These are phyloP conservation scores for Pseudogymnoascus sp. DNA, from an alignment of 2,329 filamentous ascomycete species.

Conservation along the genomic window DNA sequence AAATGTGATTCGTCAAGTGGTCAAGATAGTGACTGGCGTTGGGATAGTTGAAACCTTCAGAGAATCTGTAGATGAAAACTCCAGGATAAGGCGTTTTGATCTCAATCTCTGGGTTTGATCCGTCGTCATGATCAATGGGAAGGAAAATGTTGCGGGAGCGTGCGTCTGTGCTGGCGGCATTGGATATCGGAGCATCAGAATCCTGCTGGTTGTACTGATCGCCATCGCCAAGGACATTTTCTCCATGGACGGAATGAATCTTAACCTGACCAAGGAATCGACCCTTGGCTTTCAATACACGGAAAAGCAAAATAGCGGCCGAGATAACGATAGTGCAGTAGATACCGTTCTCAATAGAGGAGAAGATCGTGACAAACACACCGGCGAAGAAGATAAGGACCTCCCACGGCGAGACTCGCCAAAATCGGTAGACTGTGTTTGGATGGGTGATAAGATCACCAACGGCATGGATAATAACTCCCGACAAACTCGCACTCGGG, in stretches of 20 bases:
- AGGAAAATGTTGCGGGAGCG: conserved; percentile 71
- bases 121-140: conserved; percentile 78
- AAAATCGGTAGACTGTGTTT: conserved; percentile 89
- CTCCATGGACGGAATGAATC: conserved; percentile 74
- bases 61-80: conserved; percentile 91
- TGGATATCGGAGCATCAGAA: background rate
- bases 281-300: conserved; percentile 73
- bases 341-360: conserved; percentile 82
- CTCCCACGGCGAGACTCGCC: conserved; percentile 84
- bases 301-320: conserved; percentile 69
- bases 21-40: conserved; percentile 87
- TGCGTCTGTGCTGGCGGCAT: conserved; percentile 30
- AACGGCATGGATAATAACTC: conserved; percentile 92
- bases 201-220: conserved; percentile 25
- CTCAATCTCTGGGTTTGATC: conserved; percentile 75
- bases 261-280: conserved; percentile 75
- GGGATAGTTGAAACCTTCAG: conserved; percentile 92
- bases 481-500: conserved; percentile 68
- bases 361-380: conserved; percentile 82
- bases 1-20: conserved; percentile 60
- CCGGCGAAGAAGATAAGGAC: conserved; percentile 88
- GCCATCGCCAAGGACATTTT: conserved; percentile 60
- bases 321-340: conserved; percentile 78
- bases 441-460: conserved; percentile 86
- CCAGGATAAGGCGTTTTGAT: conserved; percentile 80